phyloP scores from a whole-genome alignment of 306 rosid genomes.

The Rosa rugosa region DNA sequence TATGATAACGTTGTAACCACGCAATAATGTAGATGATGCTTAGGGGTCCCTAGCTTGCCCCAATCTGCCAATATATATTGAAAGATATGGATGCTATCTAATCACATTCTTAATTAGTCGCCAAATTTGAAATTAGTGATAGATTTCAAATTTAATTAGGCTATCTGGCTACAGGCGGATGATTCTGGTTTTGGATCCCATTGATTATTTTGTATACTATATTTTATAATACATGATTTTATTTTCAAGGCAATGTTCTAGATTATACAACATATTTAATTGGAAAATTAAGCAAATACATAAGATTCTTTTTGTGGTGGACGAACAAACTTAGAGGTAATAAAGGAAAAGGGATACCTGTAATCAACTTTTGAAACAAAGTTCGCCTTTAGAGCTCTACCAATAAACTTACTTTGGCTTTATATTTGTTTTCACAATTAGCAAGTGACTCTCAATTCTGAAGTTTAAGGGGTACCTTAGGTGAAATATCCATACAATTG shows the following conservation, averaged over 20 bases:
- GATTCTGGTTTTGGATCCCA: constrained; percentile 19
- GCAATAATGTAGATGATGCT: constrained; percentile 48
- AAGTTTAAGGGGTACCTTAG: not conserved
- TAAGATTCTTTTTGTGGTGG: not conserved
- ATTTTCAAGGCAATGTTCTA: not conserved
- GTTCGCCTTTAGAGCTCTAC: constrained; percentile 48
- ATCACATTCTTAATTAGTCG: constrained; percentile 19
- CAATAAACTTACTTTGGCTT: constrained; percentile 26
- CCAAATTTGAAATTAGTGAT: constrained; percentile 37
- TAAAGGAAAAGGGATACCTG: constrained; percentile 37
- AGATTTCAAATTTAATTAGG: constrained; percentile 7
- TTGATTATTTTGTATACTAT: not conserved
- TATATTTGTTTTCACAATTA: constrained; percentile 18
- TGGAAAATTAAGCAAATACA: not conserved
- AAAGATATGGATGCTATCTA: constrained; percentile 23
- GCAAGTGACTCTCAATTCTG: not conserved
- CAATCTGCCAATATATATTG: not conserved
- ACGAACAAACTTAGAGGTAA: constrained; percentile 7
- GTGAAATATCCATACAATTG: too few relatives aligned
- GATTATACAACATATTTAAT: not conserved
- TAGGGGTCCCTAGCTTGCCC: constrained; percentile 31
- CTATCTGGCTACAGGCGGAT: constrained; percentile 8
- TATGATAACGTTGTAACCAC: constrained; percentile 46
- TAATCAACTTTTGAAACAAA: constrained; percentile 48
- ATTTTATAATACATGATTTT: not conserved